Evolutionary conservation across 1,284 basidiomycete species (phyloP), one percentile per base, ranked within the genome.

Genomic region (Malassezia caprae): DNA sequence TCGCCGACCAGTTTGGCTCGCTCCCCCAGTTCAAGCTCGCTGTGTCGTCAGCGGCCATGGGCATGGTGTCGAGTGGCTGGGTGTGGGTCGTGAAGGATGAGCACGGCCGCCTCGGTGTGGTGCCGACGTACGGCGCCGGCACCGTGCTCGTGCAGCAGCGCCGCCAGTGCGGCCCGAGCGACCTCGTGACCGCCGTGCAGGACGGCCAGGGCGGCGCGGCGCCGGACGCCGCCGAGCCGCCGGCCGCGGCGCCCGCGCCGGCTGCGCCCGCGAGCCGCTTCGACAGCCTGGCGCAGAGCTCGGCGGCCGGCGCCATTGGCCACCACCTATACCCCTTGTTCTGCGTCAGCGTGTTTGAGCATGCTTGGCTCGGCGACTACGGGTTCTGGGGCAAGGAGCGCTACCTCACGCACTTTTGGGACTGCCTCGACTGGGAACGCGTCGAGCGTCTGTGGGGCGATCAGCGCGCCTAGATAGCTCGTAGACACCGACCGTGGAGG

Each of bases 381-480:
- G 93, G 93, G 11, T 83, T 98, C 15, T 93, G 88, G 87, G 90
- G 88, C 37, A 90, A 89, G 77, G 87, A 90, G 72, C 80, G 83
- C 72, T 98, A 93, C 79, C 78, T 94, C 65, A 83, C 81, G 68
- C 82, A 86, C 69, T 96, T 94, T 79, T 96, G 90, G 87, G 80
- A 80, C 32, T 85, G 84, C 46, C 76, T 98, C 58, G 81, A 98
- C 77, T 98, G 93, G 93, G 74, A 78, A 23, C 62, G 63, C 48
- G 66, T 71, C 39, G 60, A 63, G 48, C 55, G 63, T 35, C 58
- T 51, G 21, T 57, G 55, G 55, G 55, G 55, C 55, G 50, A 47
- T 15, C 39, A 51, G 28, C 46, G 46, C 30, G 34, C 46, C n/a
- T 48, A 48, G 19, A 4, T 4, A 3, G 17, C 19, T 8, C 27